Evolutionary conservation across 163 green algal genomes (phyloP).

Genomic region (Chlorella variabilis): DNA sequence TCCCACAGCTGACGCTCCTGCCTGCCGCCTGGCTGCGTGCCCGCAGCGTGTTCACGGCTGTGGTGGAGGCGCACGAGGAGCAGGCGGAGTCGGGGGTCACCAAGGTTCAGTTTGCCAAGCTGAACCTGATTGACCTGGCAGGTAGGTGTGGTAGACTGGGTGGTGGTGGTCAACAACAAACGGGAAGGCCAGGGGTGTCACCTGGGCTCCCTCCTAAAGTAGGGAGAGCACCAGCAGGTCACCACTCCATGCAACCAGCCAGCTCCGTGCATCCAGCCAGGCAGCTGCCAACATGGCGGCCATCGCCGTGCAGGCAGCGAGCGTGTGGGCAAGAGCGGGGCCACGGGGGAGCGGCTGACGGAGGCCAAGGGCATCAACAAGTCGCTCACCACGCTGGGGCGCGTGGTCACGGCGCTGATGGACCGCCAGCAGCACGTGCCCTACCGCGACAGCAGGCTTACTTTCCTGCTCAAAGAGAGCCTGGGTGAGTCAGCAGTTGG

Average conservation of each 20-base stretch:
- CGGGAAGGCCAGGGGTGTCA: no score
- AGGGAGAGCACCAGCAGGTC: no score
- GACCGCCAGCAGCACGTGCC: constrained; percentile 72
- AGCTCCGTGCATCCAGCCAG: no score
- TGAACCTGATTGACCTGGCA: constrained; percentile 93
- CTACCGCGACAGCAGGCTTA: constrained; percentile 86
- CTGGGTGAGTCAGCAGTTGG: constrained; percentile 45
- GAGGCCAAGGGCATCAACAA: constrained; percentile 95
- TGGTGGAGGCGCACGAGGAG: constrained; percentile 52
- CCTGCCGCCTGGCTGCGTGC: background rate
- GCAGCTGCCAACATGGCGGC: no score
- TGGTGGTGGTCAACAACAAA: background rate
- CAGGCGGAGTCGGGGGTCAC: constrained; percentile 31
- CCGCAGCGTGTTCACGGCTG: constrained; percentile 28
- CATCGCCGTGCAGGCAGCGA: constrained; percentile 53
- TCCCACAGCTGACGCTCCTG: background rate
- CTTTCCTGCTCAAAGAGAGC: constrained; percentile 89
- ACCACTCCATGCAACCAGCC: no score
- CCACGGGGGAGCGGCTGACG: constrained; percentile 46
- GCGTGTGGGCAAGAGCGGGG: constrained; percentile 49
- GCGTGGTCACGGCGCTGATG: constrained; percentile 57
- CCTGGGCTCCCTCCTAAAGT: no score
- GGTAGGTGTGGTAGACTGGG: constrained; percentile 59
- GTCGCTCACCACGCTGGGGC: constrained; percentile 90
- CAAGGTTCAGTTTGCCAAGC: constrained; percentile 64